Percentiles rank a stretch among this genome's conserved stretches.
Conservation (phyloP, 148 eudicot genomes). For the Vaccinium darrowii region DNA sequence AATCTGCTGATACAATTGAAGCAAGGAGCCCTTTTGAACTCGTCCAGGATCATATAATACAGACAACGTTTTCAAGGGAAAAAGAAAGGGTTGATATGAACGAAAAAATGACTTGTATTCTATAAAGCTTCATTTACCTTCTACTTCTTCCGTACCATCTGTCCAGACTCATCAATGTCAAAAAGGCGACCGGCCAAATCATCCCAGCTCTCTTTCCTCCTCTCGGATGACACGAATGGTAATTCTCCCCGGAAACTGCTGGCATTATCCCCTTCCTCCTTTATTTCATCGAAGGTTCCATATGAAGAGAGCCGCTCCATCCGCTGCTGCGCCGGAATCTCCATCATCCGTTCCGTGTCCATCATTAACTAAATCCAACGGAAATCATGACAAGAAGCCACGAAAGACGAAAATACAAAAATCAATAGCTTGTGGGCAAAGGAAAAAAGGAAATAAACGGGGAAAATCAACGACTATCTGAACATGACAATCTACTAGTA, state of each 20-base stretch:
- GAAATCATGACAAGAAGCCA: not conserved
- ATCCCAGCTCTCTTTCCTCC: slow-evolving; percentile 62
- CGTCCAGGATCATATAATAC: not conserved
- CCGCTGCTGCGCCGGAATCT: slow-evolving; percentile 63
- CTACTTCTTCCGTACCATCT: slow-evolving; percentile 38
- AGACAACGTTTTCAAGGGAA: not conserved
- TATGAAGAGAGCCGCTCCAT: slow-evolving; percentile 78
- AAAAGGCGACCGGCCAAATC: slow-evolving; percentile 50
- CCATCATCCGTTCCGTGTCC: slow-evolving; percentile 66
- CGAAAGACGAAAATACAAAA: not conserved
- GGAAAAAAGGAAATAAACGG: not conserved
- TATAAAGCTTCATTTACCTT: slow-evolving; percentile 1
- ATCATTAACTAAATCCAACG: slow-evolving; percentile 49
- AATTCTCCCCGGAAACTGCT: slow-evolving; percentile 29
- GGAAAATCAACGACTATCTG: not conserved
- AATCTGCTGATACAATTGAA: not conserved
- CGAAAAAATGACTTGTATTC: slow-evolving; percentile 3
- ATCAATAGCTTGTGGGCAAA: not conserved
- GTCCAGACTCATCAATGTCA: slow-evolving; percentile 61
- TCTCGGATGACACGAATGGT: slow-evolving; percentile 31
- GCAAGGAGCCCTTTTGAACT: not conserved
- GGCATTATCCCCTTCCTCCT: slow-evolving; percentile 37
- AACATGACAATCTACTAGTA: not conserved
- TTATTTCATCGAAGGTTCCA: slow-evolving; percentile 62
- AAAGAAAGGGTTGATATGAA: not conserved